Evolutionary conservation across 805 yeast species (phyloP).

Genomic region (Cyberlindnera meyerae): DNA sequence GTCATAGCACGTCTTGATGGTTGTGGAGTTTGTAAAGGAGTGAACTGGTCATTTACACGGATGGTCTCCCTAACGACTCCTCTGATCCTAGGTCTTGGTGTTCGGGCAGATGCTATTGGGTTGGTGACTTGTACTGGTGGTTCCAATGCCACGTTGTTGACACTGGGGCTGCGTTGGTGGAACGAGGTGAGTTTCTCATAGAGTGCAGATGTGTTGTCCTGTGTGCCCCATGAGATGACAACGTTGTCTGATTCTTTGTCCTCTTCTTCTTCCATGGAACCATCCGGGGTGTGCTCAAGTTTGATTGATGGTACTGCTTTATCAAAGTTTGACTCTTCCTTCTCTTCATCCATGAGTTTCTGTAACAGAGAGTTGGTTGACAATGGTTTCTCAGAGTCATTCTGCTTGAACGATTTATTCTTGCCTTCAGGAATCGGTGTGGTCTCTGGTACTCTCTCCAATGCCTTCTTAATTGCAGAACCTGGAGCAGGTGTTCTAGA

Average conservation of each 20-base stretch:
- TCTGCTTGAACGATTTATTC: too few species aligned
- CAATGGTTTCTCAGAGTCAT: neutral
- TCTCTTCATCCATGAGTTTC: conserved; percentile 5
- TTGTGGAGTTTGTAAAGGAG: conserved; percentile 5
- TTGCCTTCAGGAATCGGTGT: too few species aligned
- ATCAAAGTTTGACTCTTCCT: neutral
- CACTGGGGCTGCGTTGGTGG: neutral
- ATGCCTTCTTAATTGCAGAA: neutral
- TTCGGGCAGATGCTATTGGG: neutral
- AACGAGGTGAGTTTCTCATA: neutral
- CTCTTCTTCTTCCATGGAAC: neutral
- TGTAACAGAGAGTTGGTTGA: neutral
- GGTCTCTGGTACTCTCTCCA: neutral
- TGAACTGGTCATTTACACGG: conserved; percentile 9
- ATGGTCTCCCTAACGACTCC: conserved; percentile 4
- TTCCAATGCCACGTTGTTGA: too few species aligned
- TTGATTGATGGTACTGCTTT: neutral
- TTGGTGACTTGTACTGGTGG: neutral
- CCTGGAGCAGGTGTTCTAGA: neutral
- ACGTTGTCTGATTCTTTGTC: too few species aligned
- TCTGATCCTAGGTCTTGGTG: conserved; percentile 8
- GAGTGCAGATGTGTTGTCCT: conserved; percentile 2
- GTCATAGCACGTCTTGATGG: too few species aligned
- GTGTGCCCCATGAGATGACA: conserved; percentile 10
- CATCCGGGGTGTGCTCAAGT: neutral